Base-by-base conservation (phyloP, 78 protist species). In the Dictyostelium citrinum region DNA sequence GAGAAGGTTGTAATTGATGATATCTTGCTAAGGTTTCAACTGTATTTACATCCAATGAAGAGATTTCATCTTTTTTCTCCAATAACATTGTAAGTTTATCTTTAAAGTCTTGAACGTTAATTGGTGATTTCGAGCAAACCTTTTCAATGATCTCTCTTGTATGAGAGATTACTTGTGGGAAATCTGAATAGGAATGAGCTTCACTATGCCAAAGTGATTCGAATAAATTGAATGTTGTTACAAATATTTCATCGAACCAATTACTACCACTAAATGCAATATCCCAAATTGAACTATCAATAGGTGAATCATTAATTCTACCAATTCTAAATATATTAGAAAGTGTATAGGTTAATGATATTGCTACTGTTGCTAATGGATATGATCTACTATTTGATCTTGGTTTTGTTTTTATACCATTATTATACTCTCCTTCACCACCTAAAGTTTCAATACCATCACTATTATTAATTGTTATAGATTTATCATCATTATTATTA, bases 231-330 rank as follows among this genome's bases (percentile, higher is more conserved):
- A 78, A 46, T 9, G 93, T 78, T 5, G 84, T 58, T 9, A 88
- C 93, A 78, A 77, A 88, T 17, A 72, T 61, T 78, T 88, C 86
- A 78, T 88, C 93, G 33, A 88, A 78, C 93, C 93, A 88, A n/a
- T 88, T 76, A 24, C 39, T 24, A n/a, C 29, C 78, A 67, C 67
- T 60, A 6, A 88, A 78, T 67, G 77, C 58, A 49, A 88, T 88
- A 45, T 88, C 80, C 93, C 93, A 88, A n/a, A 76, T 20, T 17
- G 58, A 2, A 49, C 35, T 43, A 64, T 64, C 72, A 55, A 41
- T 10, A 37, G 77, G 20, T 72, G 64, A 55, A 20, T 55, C 64
- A 70, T 86, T 77, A 8, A 51, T 61, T 58, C 84, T 80, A 80
- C 84, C 79, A 64, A 82, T 64, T 82, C 77, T 82, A 82, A 82